Percentiles rank a stretch among this genome's conserved stretches.
Conservation (phyloP, 176 grass and related monocot species). For the Canna indica region DNA sequence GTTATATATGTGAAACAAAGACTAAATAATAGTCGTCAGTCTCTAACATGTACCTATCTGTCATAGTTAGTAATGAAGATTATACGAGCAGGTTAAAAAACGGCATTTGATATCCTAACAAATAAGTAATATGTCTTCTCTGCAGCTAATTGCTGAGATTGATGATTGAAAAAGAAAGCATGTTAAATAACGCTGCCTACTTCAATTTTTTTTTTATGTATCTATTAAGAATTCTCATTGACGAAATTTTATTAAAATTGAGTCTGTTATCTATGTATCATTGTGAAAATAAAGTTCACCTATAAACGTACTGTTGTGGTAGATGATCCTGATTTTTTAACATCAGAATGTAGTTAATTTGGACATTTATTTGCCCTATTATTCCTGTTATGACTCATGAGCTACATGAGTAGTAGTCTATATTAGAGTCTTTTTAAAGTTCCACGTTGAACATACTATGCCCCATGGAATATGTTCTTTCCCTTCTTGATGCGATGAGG, state of each 20-base stretch:
- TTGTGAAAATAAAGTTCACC: not conserved
- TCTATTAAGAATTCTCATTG: not conserved
- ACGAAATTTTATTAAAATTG: not conserved
- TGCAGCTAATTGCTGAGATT: no score
- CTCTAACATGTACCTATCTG: no score
- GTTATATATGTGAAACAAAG: no score
- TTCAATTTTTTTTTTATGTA: no score
- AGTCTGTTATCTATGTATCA: not conserved
- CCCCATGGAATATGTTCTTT: not conserved
- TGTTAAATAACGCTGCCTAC: no score
- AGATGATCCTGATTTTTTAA: not conserved
- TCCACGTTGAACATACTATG: not conserved
- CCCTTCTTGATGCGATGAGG: no score
- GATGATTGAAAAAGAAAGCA: no score
- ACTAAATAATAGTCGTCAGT: no score
- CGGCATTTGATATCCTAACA: no score
- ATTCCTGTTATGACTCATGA: not conserved
- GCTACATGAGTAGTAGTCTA: not conserved
- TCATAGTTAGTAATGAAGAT: no score
- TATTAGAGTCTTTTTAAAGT: not conserved
- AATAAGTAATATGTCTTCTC: no score
- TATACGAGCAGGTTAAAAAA: no score
- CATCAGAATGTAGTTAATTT: not conserved
- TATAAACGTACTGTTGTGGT: not conserved
- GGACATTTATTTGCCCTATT: not conserved